These are phyloP conservation scores for Trifolium pratense DNA, from an alignment of 306 rosid species.

Conservation along the genomic window DNA sequence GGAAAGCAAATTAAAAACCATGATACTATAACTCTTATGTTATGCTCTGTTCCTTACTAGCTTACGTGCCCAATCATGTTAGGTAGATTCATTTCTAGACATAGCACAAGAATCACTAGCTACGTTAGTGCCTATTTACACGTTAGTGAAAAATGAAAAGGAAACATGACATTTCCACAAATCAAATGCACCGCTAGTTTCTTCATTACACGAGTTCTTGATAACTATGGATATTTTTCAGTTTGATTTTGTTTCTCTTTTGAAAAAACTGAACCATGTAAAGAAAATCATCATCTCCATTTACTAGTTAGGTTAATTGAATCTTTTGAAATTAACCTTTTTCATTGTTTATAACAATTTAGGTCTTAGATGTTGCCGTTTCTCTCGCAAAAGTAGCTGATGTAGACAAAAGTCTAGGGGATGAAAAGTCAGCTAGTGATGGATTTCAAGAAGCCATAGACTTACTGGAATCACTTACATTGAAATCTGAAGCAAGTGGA, in stretches of 20 bases:
- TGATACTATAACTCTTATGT: neutral
- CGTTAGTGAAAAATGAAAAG: neutral
- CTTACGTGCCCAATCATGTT: neutral
- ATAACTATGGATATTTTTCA: neutral
- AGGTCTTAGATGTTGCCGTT: constrained; percentile 85
- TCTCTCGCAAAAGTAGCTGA: constrained; percentile 96
- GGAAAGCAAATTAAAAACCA: neutral
- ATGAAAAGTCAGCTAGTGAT: constrained; percentile 71
- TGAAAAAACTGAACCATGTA: constrained; percentile 9
- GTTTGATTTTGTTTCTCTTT: constrained; percentile 33
- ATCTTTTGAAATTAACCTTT: constrained; percentile 34
- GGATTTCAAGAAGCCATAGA: constrained; percentile 89
- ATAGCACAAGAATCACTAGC: too few relatives aligned
- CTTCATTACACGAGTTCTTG: constrained; percentile 2
- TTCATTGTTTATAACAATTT: constrained; percentile 37
- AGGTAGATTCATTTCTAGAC: constrained; percentile 11
- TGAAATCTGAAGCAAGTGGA: constrained; percentile 66
- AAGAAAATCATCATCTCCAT: neutral
- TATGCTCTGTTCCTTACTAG: neutral
- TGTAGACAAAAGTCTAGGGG: constrained; percentile 81
- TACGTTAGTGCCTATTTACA: neutral
- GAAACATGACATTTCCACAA: neutral
- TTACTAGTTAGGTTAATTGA: neutral
- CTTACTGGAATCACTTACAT: constrained; percentile 65
- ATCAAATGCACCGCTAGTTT: neutral